These are phyloP conservation scores for Kodamaea sp. DNA, from an alignment of 1,139 yeast genomes.

Conservation along the genomic window DNA sequence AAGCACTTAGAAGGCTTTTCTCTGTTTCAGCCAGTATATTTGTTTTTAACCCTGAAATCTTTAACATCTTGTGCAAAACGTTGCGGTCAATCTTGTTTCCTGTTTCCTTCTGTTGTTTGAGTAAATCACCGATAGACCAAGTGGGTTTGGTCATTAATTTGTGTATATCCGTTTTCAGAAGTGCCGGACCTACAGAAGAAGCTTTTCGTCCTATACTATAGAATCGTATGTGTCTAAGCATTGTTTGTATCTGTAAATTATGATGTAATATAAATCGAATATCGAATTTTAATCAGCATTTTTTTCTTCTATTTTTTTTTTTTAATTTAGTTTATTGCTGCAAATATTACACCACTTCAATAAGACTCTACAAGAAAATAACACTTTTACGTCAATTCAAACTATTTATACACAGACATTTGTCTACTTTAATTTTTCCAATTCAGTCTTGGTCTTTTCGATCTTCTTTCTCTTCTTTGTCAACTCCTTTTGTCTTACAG, in stretches of 20 bases:
- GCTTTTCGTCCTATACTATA: too few relatives aligned
- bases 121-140: constrained; percentile 28
- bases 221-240: too few relatives aligned
- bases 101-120: constrained; percentile 11
- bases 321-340: too few relatives aligned
- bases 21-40: constrained; percentile 21
- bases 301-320: too few relatives aligned
- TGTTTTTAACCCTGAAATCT: constrained; percentile 44
- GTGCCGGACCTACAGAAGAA: too few relatives aligned
- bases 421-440: constrained; percentile 36
- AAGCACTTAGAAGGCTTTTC: constrained; percentile 24
- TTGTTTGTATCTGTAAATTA: too few relatives aligned
- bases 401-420: constrained; percentile 2
- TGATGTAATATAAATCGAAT: too few relatives aligned
- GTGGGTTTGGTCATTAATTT: constrained; percentile 19
- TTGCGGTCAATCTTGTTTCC: constrained; percentile 15
- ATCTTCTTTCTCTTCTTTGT: constrained; percentile 76
- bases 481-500: constrained; percentile 69
- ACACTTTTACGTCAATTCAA: neutral
- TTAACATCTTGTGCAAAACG: constrained; percentile 30
- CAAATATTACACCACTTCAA: too few relatives aligned
- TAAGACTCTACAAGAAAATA: too few relatives aligned
- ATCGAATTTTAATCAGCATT: too few relatives aligned
- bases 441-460: constrained; percentile 61
- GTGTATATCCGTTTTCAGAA: too few relatives aligned